Evolutionary conservation across 2,329 filamentous ascomycete genomes (phyloP).

Genomic region (Fusarium agapanthi): DNA sequence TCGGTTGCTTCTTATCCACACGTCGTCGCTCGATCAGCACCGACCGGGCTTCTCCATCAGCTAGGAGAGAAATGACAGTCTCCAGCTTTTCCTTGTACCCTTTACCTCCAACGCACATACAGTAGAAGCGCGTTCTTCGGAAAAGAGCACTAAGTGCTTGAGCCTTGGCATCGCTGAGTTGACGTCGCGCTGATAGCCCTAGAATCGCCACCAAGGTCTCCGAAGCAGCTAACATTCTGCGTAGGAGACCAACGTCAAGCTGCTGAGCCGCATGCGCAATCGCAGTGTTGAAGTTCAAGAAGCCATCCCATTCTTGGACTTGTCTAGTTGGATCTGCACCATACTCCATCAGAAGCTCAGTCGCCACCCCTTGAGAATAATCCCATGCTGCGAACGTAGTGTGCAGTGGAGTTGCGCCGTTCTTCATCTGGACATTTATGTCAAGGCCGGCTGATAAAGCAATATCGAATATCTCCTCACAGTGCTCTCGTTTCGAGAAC

Average conservation of each 20-base stretch:
- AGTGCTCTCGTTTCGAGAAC: neutral
- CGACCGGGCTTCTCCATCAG: neutral
- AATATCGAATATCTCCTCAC: neutral
- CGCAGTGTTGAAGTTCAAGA: neutral
- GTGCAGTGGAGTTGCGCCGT: neutral
- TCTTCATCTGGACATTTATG: neutral
- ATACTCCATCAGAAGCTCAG: neutral
- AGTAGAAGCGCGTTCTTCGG: neutral
- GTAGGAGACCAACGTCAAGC: neutral
- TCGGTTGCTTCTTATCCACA: rapidly evolving
- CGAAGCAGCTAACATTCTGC: neutral
- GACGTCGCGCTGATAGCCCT: neutral
- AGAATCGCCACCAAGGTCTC: neutral
- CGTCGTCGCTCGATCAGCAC: neutral
- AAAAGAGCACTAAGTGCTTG: neutral
- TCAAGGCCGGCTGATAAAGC: neutral
- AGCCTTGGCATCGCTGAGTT: neutral
- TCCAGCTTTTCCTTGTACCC: neutral
- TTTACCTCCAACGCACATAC: neutral
- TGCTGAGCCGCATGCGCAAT: neutral
- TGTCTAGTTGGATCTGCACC: neutral
- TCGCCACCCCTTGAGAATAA: neutral
- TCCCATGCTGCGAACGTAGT: neutral
- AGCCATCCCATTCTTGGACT: neutral
- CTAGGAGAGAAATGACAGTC: neutral